Conservation (phyloP, 2,329 filamentous ascomycete species). For the Colletotrichum theobromicola region DNA sequence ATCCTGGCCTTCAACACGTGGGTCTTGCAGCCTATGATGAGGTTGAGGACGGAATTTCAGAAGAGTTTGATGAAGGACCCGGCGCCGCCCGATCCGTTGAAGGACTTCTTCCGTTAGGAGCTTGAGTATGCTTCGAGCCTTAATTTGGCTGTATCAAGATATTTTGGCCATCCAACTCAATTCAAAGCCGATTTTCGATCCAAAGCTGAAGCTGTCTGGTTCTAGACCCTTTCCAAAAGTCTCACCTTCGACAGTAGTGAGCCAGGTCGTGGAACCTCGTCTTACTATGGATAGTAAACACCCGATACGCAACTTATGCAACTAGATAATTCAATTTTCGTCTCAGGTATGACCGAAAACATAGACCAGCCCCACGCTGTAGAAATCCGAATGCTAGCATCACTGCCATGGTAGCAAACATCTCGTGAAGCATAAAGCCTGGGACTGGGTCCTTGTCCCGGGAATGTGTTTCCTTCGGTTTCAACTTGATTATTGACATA, state of each 20-base stretch:
- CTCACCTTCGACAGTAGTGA: background rate
- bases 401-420: background rate
- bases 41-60: conserved; percentile 28
- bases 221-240: background rate
- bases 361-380: background rate
- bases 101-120: conserved; percentile 9
- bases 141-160: background rate
- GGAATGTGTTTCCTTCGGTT: background rate
- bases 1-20: conserved; percentile 35
- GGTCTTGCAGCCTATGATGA: conserved; percentile 35
- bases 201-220: background rate
- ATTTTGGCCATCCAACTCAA: background rate
- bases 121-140: background rate
- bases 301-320: background rate
- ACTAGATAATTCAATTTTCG: background rate
- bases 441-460: background rate
- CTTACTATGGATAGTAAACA: background rate
- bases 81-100: conserved; percentile 35
- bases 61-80: conserved; percentile 33
- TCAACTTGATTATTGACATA: background rate
- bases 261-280: background rate
- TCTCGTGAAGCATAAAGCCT: background rate
- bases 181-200: background rate
- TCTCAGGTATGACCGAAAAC: background rate
- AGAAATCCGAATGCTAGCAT: background rate